Conservation (phyloP, 176 grass and related monocot genomes). For the Thalia dealbata region DNA sequence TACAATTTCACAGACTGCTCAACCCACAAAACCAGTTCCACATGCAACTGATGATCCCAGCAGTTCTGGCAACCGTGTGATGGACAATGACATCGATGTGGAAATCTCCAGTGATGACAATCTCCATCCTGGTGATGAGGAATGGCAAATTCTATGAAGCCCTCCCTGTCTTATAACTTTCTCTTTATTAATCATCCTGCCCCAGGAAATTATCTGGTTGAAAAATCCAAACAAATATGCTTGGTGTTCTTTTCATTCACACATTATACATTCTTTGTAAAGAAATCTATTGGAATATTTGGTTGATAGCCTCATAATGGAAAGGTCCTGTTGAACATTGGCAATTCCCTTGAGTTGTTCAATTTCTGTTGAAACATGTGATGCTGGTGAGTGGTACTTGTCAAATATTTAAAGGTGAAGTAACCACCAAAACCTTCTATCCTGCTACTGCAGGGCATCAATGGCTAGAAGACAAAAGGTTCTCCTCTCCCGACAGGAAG, state of each 20-base stretch:
- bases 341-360: background rate
- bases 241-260: background rate
- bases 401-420: no score
- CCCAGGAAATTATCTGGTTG: background rate
- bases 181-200: background rate
- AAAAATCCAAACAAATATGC: background rate
- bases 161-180: background rate
- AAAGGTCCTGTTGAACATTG: background rate
- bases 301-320: background rate
- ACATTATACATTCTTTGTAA: background rate
- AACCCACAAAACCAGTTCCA: slow-evolving; percentile 31
- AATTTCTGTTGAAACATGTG: background rate
- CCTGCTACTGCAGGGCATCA: no score
- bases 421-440: no score
- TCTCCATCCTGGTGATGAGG: slow-evolving; percentile 51
- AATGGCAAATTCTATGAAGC: slow-evolving; percentile 82
- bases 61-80: slow-evolving; percentile 20
- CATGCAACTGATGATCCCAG: slow-evolving; percentile 15
- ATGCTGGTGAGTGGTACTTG: no score
- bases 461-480: no score
- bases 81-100: slow-evolving; percentile 21
- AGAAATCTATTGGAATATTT: background rate
- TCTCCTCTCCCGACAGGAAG: background rate
- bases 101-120: slow-evolving; percentile 37
- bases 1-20: slow-evolving; percentile 51